Conservation (phyloP, 768 basidiomycete species). For the Lentinula detonsa region DNA sequence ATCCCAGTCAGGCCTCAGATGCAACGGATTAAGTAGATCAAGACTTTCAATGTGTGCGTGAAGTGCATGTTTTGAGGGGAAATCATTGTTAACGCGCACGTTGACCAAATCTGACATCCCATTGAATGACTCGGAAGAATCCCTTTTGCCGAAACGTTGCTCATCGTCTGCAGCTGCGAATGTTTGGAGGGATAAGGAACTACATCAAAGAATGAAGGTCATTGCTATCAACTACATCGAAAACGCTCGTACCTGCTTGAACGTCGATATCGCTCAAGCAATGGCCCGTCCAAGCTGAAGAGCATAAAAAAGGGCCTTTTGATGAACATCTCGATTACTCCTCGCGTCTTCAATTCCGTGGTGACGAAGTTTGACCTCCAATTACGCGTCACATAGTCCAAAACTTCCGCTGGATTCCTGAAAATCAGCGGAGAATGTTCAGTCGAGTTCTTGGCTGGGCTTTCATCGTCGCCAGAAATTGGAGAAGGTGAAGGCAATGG, state of each 20-base stretch:
- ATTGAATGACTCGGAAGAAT: conserved; percentile 20
- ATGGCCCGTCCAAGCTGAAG: conserved; percentile 76
- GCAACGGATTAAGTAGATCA: conserved; percentile 64
- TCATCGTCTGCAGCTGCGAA: conserved; percentile 74
- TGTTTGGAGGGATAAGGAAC: conserved; percentile 47
- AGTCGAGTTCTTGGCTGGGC: conserved; percentile 6
- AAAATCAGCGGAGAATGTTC: conserved; percentile 27
- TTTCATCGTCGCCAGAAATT: conserved; percentile 12
- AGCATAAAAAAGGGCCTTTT: conserved; percentile 91
- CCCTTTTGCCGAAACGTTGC: conserved; percentile 48
- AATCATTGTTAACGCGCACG: conserved; percentile 62
- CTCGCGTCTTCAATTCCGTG: conserved; percentile 50
- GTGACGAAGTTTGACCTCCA: conserved; percentile 86
- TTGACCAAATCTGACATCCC: conserved; percentile 45
- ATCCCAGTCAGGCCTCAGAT: conserved; percentile 89
- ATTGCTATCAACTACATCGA: background rate
- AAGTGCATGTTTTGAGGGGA: conserved; percentile 45
- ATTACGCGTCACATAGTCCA: conserved; percentile 71
- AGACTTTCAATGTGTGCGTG: conserved; percentile 59
- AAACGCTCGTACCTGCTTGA: conserved; percentile 37
- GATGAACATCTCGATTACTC: conserved; percentile 60
- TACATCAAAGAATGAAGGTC: conserved; percentile 3
- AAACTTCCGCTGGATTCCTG: conserved; percentile 42
- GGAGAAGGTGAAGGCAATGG: conserved; percentile 14
- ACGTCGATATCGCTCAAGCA: conserved; percentile 62